Conservation (phyloP, 2,329 filamentous ascomycete species). For the Achaetomium macrosporum region DNA sequence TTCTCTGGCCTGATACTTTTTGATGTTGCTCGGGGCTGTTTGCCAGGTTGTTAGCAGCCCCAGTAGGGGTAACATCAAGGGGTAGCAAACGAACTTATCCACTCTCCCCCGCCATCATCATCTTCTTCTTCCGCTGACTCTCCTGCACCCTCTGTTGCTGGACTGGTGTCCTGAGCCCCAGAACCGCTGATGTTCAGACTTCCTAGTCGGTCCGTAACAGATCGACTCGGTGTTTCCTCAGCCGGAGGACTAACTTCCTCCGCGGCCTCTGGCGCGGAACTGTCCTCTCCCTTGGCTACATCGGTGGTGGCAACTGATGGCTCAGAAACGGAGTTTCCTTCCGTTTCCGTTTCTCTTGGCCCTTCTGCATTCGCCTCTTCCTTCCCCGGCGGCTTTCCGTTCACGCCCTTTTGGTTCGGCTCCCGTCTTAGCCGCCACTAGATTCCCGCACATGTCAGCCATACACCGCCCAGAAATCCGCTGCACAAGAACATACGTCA, state of each 20-base stretch:
- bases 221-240: constrained; percentile 2
- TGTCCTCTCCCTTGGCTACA: constrained; percentile 26
- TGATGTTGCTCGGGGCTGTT: constrained; percentile 71
- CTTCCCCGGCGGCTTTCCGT: constrained; percentile 57
- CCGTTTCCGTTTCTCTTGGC: not conserved
- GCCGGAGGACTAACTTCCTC: constrained; percentile 2
- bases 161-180: constrained; percentile 16
- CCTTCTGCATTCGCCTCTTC: constrained; percentile 28
- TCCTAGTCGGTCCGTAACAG: constrained; percentile 23
- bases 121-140: constrained; percentile 19
- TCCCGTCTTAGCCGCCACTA: constrained; percentile 68
- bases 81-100: constrained; percentile 21
- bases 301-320: constrained; percentile 33
- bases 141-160: constrained; percentile 24
- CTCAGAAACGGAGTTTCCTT: not conserved
- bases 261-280: not conserved
- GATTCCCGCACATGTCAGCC: not conserved
- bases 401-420: constrained; percentile 73
- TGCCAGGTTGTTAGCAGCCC: constrained; percentile 1
- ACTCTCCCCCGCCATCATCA: constrained; percentile 23
- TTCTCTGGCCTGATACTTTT: constrained; percentile 72
- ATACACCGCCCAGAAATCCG: not conserved
- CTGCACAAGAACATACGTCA: constrained; percentile 37
- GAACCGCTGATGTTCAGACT: constrained; percentile 23
- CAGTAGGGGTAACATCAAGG: too few relatives aligned